Conservation (phyloP, 768 basidiomycete species). For the Amanita phalloides region DNA sequence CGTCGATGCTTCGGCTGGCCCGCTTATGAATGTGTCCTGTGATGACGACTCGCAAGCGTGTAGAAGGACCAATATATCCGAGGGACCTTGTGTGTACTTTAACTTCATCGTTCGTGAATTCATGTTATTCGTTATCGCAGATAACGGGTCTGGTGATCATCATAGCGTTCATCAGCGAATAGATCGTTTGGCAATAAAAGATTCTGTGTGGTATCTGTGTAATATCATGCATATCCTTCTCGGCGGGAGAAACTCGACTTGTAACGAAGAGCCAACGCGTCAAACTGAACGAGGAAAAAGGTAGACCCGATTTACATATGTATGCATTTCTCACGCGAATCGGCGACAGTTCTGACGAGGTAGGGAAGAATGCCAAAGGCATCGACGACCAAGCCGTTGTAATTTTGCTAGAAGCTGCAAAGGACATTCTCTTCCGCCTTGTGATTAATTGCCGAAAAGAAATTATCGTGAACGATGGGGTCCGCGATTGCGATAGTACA, state of each 20-base stretch:
- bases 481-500: too few species aligned
- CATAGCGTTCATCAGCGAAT: conserved; percentile 16
- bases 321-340: not conserved
- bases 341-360: not conserved
- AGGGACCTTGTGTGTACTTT: not conserved
- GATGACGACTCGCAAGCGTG: not conserved
- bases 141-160: not conserved
- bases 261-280: not conserved
- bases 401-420: conserved; percentile 5
- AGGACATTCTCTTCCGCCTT: conserved; percentile 9
- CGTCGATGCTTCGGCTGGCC: not conserved
- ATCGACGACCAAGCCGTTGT: not conserved
- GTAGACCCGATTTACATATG: not conserved
- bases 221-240: conserved; percentile 26
- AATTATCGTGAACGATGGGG: not conserved
- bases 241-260: not conserved
- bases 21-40: not conserved
- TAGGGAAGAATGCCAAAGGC: not conserved
- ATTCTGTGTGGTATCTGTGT: conserved; percentile 44
- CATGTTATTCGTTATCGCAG: not conserved
- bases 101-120: not conserved
- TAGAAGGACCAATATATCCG: conserved; percentile 5
- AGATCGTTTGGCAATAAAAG: conserved; percentile 32
- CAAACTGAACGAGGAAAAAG: not conserved
- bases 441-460: conserved; percentile 8